Conservation (phyloP, 164 flowering plant species). For the Stephania yunnanensis region DNA sequence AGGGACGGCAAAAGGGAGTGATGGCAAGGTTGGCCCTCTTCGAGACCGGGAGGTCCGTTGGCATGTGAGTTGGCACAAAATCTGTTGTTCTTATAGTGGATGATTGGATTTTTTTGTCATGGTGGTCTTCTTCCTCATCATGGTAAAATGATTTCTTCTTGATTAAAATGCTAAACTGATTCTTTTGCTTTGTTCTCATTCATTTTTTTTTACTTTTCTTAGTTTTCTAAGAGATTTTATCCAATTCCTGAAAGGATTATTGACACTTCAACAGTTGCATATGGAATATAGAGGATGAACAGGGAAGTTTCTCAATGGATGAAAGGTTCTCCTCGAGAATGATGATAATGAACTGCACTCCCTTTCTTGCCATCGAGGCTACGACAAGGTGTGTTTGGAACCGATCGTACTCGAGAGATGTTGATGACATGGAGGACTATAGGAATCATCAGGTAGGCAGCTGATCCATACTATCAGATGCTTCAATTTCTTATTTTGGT, state of each 20-base stretch:
- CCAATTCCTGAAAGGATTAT: slow-evolving; percentile 12
- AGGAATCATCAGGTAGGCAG: slow-evolving; percentile 56
- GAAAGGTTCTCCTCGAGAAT: slow-evolving; percentile 47
- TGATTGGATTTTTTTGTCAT: slow-evolving; percentile 96
- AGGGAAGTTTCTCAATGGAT: slow-evolving; percentile 82
- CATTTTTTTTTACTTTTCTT: neutral
- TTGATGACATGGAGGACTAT: slow-evolving; percentile 42
- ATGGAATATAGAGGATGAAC: slow-evolving; percentile 89
- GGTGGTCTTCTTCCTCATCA: slow-evolving; percentile 99
- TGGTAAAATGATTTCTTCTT: slow-evolving; percentile 41
- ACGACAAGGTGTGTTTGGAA: slow-evolving; percentile 98
- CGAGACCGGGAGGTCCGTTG: slow-evolving; percentile 79
- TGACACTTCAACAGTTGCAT: slow-evolving; percentile 54
- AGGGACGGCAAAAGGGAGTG: slow-evolving; percentile 90
- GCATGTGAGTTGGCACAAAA: slow-evolving; percentile 83
- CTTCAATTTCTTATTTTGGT: neutral
- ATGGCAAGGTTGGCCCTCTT: slow-evolving; percentile 74
- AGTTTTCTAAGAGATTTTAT: neutral
- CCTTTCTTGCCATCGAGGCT: slow-evolving; percentile 93
- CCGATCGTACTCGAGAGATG: slow-evolving; percentile 77
- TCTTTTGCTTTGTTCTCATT: too few relatives aligned
- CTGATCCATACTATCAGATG: neutral
- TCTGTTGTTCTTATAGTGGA: slow-evolving; percentile 77
- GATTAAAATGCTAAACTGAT: neutral
- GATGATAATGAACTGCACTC: slow-evolving; percentile 26